Conservation (phyloP, 2,329 filamentous ascomycete species). For the Saccharata proteae region DNA sequence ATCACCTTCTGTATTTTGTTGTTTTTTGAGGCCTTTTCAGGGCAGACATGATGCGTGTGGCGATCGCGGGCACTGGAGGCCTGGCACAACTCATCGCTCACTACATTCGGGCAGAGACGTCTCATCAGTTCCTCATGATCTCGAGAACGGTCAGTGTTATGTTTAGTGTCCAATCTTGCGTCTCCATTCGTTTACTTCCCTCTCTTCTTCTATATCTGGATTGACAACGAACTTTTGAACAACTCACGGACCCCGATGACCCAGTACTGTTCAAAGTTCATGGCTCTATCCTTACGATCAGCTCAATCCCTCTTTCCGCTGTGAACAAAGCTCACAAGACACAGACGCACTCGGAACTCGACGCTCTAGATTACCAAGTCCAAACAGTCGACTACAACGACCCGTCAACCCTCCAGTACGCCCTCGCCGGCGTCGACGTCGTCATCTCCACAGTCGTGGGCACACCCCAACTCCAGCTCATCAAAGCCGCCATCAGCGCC, state of each 20-base stretch:
- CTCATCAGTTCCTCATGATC: conserved; percentile 58
- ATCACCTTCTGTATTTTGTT: too few species aligned
- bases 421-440: conserved; percentile 59
- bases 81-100: conserved; percentile 46
- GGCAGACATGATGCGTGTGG: conserved; percentile 43
- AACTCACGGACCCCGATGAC: too few species aligned
- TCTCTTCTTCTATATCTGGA: too few species aligned
- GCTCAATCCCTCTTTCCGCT: background rate
- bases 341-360: conserved; percentile 44
- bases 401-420: conserved; percentile 46
- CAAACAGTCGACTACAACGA: conserved; percentile 56
- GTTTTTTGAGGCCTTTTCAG: background rate
- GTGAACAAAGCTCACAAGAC: conserved; percentile 10
- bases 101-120: conserved; percentile 47
- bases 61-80: conserved; percentile 49
- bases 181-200: too few species aligned
- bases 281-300: too few species aligned
- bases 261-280: too few species aligned
- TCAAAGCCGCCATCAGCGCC: conserved; percentile 55
- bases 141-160: conserved; percentile 45
- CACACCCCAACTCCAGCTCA: conserved; percentile 54
- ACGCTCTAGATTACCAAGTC: conserved; percentile 50
- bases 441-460: conserved; percentile 65
- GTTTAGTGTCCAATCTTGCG: background rate
- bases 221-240: too few species aligned